Percentiles rank a stretch among this genome's conserved stretches.
Evolutionary conservation across 345 rosid species (phyloP).

Genomic region (Rhodomyrtus tomentosa): DNA sequence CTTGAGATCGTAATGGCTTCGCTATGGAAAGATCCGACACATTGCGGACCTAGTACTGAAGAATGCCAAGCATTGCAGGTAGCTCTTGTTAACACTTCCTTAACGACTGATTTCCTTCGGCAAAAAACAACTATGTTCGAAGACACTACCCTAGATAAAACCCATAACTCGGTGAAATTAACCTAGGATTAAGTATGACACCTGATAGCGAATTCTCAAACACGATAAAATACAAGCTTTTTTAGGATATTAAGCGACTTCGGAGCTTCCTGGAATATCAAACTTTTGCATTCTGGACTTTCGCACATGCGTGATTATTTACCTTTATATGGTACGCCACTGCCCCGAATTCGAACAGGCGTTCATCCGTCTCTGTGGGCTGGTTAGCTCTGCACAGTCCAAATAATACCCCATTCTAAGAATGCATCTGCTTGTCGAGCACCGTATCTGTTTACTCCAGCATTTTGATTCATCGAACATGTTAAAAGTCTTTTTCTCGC

Average conservation of each 20-base stretch:
- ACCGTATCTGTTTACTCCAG: background rate
- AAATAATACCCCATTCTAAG: background rate
- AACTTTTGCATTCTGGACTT: background rate
- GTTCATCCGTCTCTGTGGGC: conserved; percentile 61
- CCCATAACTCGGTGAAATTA: background rate
- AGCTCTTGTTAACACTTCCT: background rate
- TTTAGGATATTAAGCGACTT: background rate
- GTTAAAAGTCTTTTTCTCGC: background rate
- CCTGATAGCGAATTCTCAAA: background rate
- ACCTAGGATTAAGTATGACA: background rate
- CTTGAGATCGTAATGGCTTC: conserved; percentile 48
- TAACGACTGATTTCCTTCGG: background rate
- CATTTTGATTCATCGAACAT: background rate
- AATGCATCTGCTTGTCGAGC: background rate
- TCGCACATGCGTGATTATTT: background rate
- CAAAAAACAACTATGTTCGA: background rate
- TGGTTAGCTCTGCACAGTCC: conserved; percentile 36
- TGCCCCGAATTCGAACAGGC: conserved; percentile 61
- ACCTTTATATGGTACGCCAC: conserved; percentile 78
- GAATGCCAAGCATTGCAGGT: conserved; percentile 22
- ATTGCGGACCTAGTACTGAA: conserved; percentile 36
- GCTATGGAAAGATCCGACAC: conserved; percentile 40
- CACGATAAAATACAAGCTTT: background rate
- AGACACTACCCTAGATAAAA: background rate
- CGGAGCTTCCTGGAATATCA: background rate